Evolutionary conservation across 2,329 filamentous ascomycete species (phyloP).

Genomic region (Cytospora chrysosperma): DNA sequence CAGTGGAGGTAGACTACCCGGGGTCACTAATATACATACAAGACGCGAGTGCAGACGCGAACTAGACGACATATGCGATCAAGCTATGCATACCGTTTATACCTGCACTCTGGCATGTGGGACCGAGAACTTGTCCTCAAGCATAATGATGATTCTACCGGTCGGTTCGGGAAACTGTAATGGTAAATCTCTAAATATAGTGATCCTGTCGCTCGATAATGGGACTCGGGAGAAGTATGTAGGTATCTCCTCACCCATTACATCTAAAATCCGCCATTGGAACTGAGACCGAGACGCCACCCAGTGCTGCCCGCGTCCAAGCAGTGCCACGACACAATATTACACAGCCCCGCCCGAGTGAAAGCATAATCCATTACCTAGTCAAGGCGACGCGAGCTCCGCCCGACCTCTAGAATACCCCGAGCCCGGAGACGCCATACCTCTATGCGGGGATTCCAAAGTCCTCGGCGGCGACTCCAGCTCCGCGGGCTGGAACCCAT

Average conservation of each 20-base stretch:
- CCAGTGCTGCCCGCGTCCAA: background rate
- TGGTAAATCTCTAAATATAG: background rate
- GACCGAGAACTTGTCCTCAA: background rate
- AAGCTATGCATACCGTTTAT: too few species aligned
- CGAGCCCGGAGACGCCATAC: conserved; percentile 1
- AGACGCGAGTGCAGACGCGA: too few species aligned
- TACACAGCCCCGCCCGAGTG: background rate
- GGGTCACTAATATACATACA: too few species aligned
- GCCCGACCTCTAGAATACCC: background rate
- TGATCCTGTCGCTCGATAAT: background rate
- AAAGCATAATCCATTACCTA: background rate
- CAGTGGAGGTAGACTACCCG: too few species aligned
- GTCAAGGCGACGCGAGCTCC: conserved; percentile 7
- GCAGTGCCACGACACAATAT: background rate
- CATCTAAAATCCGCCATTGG: background rate
- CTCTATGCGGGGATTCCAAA: conserved; percentile 19
- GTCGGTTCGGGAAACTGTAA: background rate
- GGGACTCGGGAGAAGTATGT: background rate
- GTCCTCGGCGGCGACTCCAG: conserved; percentile 20
- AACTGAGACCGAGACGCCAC: background rate
- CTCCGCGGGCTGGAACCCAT: conserved; percentile 19
- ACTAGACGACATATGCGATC: background rate
- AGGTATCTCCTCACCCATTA: background rate
- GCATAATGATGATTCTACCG: background rate
- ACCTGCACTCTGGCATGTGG: background rate